Conservation (phyloP, 306 rosid genomes). For the Phaseolus lunatus region DNA sequence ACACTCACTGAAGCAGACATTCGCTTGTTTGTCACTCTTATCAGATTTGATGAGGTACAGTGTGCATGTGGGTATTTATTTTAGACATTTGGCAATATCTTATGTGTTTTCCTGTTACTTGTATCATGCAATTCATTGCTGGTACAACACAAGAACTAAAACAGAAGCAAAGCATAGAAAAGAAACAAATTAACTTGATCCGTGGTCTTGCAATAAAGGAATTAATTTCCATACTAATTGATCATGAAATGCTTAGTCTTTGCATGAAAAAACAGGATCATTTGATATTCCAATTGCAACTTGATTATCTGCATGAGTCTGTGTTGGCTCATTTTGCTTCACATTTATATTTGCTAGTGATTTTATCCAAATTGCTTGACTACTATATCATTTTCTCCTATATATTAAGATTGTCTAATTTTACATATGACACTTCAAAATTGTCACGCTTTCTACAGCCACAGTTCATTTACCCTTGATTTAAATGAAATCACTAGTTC, state of each 20-base stretch:
- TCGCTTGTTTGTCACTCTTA: constrained; percentile 90
- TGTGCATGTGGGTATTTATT: background rate
- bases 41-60: constrained; percentile 94
- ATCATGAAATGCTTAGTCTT: background rate
- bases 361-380: background rate
- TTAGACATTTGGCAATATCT: constrained; percentile 15
- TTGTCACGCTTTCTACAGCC: background rate
- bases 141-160: background rate
- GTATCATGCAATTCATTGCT: background rate
- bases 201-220: background rate
- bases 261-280: background rate
- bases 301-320: background rate
- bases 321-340: background rate
- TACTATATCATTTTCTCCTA: background rate
- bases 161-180: background rate
- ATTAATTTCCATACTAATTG: background rate
- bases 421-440: background rate
- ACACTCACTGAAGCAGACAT: constrained; percentile 86
- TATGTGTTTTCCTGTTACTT: background rate
- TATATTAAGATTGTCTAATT: background rate
- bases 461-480: background rate
- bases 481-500: background rate
- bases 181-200: background rate
- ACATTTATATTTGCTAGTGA: background rate
- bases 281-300: background rate